Evolutionary conservation across 2,329 filamentous ascomycete genomes (phyloP).

Genomic region (Cyclaneusma minus): DNA sequence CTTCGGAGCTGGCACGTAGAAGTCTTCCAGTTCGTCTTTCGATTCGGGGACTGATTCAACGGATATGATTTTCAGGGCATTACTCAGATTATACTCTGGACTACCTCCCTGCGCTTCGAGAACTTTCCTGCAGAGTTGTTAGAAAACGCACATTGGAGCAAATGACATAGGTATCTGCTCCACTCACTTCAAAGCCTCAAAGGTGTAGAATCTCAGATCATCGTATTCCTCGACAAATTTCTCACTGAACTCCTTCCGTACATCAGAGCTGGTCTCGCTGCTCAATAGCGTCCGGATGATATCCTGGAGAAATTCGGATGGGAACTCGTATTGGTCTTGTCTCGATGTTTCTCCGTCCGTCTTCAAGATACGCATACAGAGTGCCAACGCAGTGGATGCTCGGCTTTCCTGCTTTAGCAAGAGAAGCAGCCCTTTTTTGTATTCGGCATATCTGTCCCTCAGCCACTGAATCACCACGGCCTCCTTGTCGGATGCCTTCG

Average conservation of each 20-base stretch:
- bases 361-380: conserved; percentile 75
- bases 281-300: conserved; percentile 48
- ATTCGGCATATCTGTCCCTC: conserved; percentile 57
- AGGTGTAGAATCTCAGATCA: conserved; percentile 73
- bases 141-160: conserved; percentile 15
- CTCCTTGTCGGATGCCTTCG: conserved; percentile 56
- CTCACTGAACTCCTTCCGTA: conserved; percentile 58
- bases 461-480: conserved; percentile 64
- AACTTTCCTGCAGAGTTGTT: conserved; percentile 16
- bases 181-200: conserved; percentile 56
- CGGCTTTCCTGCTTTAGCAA: conserved; percentile 46
- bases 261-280: conserved; percentile 36
- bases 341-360: conserved; percentile 52
- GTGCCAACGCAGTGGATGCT: conserved; percentile 57
- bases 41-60: conserved; percentile 58
- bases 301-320: conserved; percentile 46
- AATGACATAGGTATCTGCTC: conserved; percentile 3
- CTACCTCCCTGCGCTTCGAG: conserved; percentile 17
- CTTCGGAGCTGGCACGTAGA: conserved; percentile 48
- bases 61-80: conserved; percentile 42
- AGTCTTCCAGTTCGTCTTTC: conserved; percentile 49
- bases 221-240: conserved; percentile 69
- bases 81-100: conserved; percentile 26
- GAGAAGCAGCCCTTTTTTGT: conserved; percentile 43
- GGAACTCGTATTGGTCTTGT: conserved; percentile 51